Evolutionary conservation across 2,329 filamentous ascomycete species (phyloP), one percentile per base, ranked within the genome.

Genomic region (Tolypocladium nubicola): DNA sequence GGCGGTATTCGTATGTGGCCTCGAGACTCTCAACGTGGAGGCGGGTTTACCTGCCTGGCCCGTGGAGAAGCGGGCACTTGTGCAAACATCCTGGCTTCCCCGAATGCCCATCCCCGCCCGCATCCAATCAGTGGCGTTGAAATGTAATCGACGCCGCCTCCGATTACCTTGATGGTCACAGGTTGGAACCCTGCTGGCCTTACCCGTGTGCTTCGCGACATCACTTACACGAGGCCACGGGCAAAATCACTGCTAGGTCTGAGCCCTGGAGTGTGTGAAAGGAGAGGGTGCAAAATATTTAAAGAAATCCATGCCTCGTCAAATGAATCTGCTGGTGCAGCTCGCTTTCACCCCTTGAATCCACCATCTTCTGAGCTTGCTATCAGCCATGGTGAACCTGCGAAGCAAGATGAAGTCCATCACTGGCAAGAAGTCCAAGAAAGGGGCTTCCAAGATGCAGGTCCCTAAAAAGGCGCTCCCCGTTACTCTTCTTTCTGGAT

Each of bases 401-500:
- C 52, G 52, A 41, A 21, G 37, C 38, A 54, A 54, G 16, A 43
- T 33, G 39, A 39, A 33, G 39, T 41, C 52, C 21, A 19, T 21
- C 3, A 1, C 38, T 11, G 19, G 47, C 47, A 43, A 35, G 3
- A 33, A 35, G 14, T 8, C 23, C 6, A 57, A 57, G 39, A 58
- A 56, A 23, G 30, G 39, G 2, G 35, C 7, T 3, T 35, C 30
- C 19, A 56, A 57, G 19, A 39, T 58, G 4, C 40, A 41, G 6
- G 53, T 60, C 38, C 60, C 60, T 2, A 39, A 57, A 13, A 71
- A 64, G 40, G 59, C 66, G 10, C 56, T 72, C 3, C 70, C 70
- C 0, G 70, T 72, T 10, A 72, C 70, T 9, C 63, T 72, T 1
- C 61, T 72, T 0, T 72, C 70, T 2, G 70, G 70, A 0, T 72